Evolutionary conservation across 441 rosid genomes (phyloP), one percentile per base, ranked within the genome.

Genomic region (Breynia disticha): DNA sequence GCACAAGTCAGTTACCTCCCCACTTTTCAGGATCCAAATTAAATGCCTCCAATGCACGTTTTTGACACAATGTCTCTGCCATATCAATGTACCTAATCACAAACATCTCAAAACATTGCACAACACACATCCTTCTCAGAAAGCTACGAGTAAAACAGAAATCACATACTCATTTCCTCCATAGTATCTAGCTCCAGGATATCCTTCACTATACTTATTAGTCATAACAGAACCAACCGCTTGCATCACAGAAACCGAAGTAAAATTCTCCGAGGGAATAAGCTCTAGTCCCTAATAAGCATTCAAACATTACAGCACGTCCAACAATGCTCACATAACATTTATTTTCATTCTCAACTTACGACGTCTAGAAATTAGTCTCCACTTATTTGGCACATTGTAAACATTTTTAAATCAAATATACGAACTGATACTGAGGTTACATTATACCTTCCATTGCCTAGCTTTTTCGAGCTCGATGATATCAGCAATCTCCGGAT

Each of bases 161-260:
- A 37, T n/a, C 15, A 19, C 96, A 53, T 82, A 91, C 98, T 87
- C 94, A 39, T 91, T 91, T 60, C 98, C 96, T 67, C 96, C 96
- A 15, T 91, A 91, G 69, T 87, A 87, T 76, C 98, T 78, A 50
- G 95, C 98, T 19, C 96, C 96, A 11, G 95, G 98, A 64, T 91
- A 91, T 1, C 98, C 96, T 77, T 91, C 96, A 59, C 95, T 91
- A 61, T 91, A 87, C 62, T 91, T 87, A 71, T 91, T 91, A 51
- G 91, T 87, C 96, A 87, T 87, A 54, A 91, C 91, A 21, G 94
- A 86, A 14, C 98, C 98, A 61, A 91, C 96, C 12, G 94, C 95
- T 86, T 86, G 82, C 96, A 91, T 87, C 60, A 91, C 95, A 0
- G 96, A 91, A 18, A 75, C 60, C 5, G 98, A 91, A 0, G 96